Base-by-base conservation (phyloP, 805 yeast species). In the Suhomyces sp. region DNA sequence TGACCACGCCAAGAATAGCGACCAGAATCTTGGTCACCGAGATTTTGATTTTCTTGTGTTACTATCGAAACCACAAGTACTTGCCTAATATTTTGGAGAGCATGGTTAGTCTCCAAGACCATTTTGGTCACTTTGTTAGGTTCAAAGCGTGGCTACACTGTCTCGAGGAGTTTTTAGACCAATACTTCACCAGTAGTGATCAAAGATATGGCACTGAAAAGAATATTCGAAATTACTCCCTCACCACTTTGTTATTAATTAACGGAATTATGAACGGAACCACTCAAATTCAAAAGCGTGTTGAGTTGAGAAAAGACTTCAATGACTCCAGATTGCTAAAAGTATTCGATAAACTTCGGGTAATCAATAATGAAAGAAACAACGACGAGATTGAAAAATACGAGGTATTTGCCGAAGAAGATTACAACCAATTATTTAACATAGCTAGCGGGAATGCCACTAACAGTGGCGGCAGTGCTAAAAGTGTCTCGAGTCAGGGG, bases 121-220 rank as follows among this genome's bases (percentile, higher is more conserved):
- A 61, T 10, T 50, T 65, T 19, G 76, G 77, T 1, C 76, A 71
- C 29, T 66, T 55, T 54, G 69, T 66, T 1, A 54, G 69, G 27
- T 75, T 71, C 55, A 78, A 72, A 46, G 78, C 79, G 2, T 75
- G 79, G 79, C 53, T 76, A 22, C 62, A 64, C 46, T 61, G 74
- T 1, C 68, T 74, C 24, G 77, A 74, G 48, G 60, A 67, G 22
- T 65, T 69, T 31, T 56, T 74, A 26, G 72, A 71, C 51, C 72
- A 72, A 55, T 64, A 60, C 45, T 59, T 63, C 47, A 58, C 66
- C 7, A 46, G 51, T 17, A 49, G 48, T 19, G 60, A 52, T 15
- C 42, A 38, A 10, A 53, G 58, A 46, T 31, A 49, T 7, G 55
- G 55, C 9, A 56, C 55, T 36, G 69, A 66, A 17, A 47, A 48